A percentile compares a stretch with the other conserved stretches of the same genome.
Conservation (phyloP, 352 stramenopile genomes). For the Pythium guiyangense region DNA sequence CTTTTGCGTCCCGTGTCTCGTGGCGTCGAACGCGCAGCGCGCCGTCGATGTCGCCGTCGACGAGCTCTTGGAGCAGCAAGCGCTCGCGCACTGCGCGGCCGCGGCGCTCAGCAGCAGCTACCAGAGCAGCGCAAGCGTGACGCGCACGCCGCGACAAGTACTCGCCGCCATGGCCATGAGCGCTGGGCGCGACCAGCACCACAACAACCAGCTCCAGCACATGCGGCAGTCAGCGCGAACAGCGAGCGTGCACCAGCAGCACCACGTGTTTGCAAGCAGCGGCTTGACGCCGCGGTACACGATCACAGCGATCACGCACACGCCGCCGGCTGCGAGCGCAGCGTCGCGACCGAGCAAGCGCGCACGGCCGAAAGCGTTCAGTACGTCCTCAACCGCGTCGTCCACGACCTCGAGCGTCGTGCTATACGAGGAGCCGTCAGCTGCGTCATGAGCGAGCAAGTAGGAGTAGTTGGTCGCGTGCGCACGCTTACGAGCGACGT, state of each 20-base stretch:
- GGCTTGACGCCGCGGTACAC: slow-evolving; percentile 8
- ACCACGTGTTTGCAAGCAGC: not conserved
- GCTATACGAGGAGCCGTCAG: slow-evolving; percentile 12
- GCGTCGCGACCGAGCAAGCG: not conserved
- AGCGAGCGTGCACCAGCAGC: slow-evolving; percentile 1
- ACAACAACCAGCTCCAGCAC: not conserved
- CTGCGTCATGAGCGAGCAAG: not conserved
- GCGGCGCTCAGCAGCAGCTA: not conserved
- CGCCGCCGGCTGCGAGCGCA: not conserved
- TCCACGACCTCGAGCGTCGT: slow-evolving; percentile 14
- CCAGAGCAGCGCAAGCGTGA: not conserved
- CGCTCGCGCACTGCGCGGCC: not conserved
- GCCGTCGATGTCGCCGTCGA: slow-evolving; percentile 35
- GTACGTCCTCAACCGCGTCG: slow-evolving; percentile 12
- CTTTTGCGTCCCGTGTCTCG: slow-evolving; percentile 44
- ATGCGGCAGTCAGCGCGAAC: slow-evolving; percentile 2
- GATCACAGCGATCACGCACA: not conserved
- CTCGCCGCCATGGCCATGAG: not conserved
- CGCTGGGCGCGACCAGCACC: no score
- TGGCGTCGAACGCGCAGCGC: slow-evolving; percentile 35
- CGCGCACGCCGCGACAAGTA: slow-evolving; percentile 11
- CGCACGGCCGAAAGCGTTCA: slow-evolving; percentile 14
- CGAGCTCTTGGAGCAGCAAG: slow-evolving; percentile 21
- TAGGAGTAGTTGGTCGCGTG: no score
- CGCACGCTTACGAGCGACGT: no score